Evolutionary conservation across 2,329 filamentous ascomycete species (phyloP).

Genomic region (Diplodia scrobiculata): DNA sequence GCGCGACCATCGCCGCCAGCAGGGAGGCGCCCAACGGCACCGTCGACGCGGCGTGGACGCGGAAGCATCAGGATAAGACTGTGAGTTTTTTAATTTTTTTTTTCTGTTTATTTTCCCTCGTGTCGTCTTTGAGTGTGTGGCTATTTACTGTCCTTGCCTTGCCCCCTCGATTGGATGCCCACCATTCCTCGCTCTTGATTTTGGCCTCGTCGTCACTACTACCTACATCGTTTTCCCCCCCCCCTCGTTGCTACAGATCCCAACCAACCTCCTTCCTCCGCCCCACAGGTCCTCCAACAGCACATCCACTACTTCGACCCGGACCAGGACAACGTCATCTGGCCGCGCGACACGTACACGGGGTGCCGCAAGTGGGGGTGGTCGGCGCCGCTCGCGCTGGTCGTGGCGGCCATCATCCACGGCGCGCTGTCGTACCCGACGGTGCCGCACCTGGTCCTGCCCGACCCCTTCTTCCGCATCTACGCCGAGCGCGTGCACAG

Average conservation of each 20-base stretch:
- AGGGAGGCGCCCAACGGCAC: constrained; percentile 49
- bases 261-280: no score
- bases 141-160: constrained; percentile 14
- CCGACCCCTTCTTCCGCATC: constrained; percentile 51
- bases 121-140: not conserved
- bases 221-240: no score
- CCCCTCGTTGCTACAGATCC: no score
- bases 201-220: no score
- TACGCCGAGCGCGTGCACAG: constrained; percentile 47
- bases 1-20: constrained; percentile 35
- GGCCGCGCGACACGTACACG: constrained; percentile 55
- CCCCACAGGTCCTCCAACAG: constrained; percentile 52
- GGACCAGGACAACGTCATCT: constrained; percentile 57
- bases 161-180: no score
- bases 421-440: constrained; percentile 56
- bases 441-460: constrained; percentile 43
- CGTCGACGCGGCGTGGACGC: constrained; percentile 43
- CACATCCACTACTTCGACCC: constrained; percentile 58
- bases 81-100: not conserved
- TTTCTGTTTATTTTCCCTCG: no score
- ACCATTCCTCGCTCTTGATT: no score
- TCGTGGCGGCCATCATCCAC: constrained; percentile 55
- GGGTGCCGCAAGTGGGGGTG: constrained; percentile 54
- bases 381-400: constrained; percentile 47
- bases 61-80: constrained; percentile 46